phyloP scores from a whole-genome alignment of 805 yeast genomes.

The Lipomyces mesembrius region DNA sequence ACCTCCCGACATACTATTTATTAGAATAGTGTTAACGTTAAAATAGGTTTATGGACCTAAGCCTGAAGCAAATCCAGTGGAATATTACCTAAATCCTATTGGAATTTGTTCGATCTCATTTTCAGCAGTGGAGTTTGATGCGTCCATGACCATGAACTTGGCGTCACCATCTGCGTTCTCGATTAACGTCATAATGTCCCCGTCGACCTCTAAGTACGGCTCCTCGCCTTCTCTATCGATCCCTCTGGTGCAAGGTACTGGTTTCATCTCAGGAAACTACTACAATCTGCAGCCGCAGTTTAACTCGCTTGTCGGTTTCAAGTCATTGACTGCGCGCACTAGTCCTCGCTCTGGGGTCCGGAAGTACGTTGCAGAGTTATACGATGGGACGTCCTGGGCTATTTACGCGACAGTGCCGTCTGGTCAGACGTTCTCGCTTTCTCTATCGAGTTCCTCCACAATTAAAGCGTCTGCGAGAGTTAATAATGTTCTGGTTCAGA shows the following conservation, averaged over 20 bases:
- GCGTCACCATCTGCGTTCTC: conserved; percentile 35
- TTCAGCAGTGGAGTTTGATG: conserved; percentile 57
- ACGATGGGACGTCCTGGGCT: conserved; percentile 67
- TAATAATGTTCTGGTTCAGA: conserved; percentile 61
- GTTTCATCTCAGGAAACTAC: conserved; percentile 58
- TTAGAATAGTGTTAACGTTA: background rate
- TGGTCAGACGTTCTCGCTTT: conserved; percentile 42
- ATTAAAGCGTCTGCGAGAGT: conserved; percentile 53
- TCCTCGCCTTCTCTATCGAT: conserved; percentile 27
- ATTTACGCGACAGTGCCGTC: conserved; percentile 57
- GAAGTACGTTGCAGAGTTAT: conserved; percentile 61
- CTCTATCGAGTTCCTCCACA: conserved; percentile 46
- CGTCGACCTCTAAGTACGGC: conserved; percentile 17
- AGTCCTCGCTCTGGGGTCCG: conserved; percentile 50
- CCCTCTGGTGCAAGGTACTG: conserved; percentile 66
- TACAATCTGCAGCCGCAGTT: conserved; percentile 40
- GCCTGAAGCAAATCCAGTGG: conserved; percentile 49
- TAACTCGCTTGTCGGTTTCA: conserved; percentile 58
- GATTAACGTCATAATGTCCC: conserved; percentile 34
- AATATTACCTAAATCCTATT: conserved; percentile 62
- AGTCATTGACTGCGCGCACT: conserved; percentile 51
- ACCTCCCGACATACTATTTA: background rate
- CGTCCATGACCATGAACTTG: conserved; percentile 42
- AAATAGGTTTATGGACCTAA: conserved; percentile 51
- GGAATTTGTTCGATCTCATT: conserved; percentile 60